Base-by-base conservation (phyloP, 345 rosid genomes). In the Aegle marmelos region DNA sequence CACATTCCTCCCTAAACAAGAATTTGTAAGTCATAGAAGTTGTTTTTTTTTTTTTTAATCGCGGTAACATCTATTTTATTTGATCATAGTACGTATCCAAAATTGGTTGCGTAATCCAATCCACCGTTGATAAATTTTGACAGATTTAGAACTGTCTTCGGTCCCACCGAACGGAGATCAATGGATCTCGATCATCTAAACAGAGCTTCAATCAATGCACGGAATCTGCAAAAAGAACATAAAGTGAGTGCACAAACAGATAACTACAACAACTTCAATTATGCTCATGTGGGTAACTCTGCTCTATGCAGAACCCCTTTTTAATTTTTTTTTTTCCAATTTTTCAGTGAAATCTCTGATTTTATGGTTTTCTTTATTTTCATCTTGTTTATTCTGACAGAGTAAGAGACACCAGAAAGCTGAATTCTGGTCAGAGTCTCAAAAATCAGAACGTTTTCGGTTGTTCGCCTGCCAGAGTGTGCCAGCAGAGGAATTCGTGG, bases 121-220 rank as follows among this genome's bases (percentile, higher is more conserved):
- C 63, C 30, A 33, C 80, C 30, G 64, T 70, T 76, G 34, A 50
- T 65, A 14, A 4, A 28, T 64, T 37, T 58, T 53, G 60, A 25
- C 67, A 91, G 93, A 76, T 88, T 86, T 60, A 81, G 25, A 75
- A 64, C 84, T n/a, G 95, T 89, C 13, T 89, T 89, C 57, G 88
- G 89, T 14, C 48, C 75, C 63, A 76, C 74, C 10, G 86, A 80
- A 72, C 57, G 77, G 19, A 83, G 19, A 68, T 83, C 87, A 4
- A 60, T 70, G 79, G 86, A 80, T 31, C 59, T 82, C 1, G 73
- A 68, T 58, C 19, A 30, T 76, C 56, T 37, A 72, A 70, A 77
- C 66, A 73, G 81, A 60, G 82, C 78, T 73, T 81, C 87, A 36
- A 50, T 69, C 48, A 80, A 76, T 72, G 62, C 61, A 5, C 75